A percentile compares a stretch with the other conserved stretches of the same genome.
Conservation (phyloP, 73 alveolate species). For the Paramecium octaurelia region DNA sequence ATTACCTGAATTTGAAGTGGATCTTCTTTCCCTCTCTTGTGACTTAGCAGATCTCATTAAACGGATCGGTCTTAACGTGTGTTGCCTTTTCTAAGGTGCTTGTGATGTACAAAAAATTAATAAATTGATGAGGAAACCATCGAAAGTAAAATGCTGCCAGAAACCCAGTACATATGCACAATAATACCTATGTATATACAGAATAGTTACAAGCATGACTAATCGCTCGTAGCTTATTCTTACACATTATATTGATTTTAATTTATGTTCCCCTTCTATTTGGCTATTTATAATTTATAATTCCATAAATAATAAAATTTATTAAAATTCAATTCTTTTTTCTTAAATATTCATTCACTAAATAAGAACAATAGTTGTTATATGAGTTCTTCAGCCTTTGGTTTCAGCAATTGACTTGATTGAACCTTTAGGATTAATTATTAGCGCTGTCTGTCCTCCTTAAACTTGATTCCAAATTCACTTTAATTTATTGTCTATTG, state of each 20-base stretch:
- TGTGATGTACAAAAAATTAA: background rate
- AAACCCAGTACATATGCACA: background rate
- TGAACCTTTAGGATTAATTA: background rate
- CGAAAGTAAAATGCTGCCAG: background rate
- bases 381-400: background rate
- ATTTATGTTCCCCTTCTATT: background rate
- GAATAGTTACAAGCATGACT: background rate
- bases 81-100: background rate
- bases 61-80: background rate
- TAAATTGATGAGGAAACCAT: background rate
- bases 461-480: background rate
- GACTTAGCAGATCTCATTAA: background rate
- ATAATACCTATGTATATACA: background rate
- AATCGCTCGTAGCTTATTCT: background rate
- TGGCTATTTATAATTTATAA: background rate
- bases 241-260: background rate
- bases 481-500: background rate
- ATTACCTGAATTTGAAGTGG: background rate
- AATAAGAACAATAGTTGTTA: background rate
- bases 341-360: background rate
- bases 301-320: background rate
- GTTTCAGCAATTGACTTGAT: background rate
- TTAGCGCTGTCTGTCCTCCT: background rate
- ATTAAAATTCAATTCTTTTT: background rate
- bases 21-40: background rate